phyloP scores from a whole-genome alignment of 495 filamentous ascomycete genomes.

The Corynascus novoguineensis region DNA sequence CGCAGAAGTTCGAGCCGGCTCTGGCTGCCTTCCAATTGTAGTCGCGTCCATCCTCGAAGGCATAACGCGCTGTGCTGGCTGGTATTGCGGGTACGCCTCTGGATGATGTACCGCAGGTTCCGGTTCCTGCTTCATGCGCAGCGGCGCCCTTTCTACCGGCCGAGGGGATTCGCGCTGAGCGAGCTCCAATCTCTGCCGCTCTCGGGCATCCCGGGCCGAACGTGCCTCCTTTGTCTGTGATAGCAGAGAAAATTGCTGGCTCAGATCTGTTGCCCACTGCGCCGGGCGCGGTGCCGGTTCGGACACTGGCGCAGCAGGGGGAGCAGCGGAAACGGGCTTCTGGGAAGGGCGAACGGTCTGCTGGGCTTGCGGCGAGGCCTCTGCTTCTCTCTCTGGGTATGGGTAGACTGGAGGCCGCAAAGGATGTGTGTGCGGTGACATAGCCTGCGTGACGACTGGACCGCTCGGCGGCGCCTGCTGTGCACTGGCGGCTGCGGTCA shows the following conservation, averaged over 20 bases:
- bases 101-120: constrained; percentile 31
- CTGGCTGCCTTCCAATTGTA: constrained; percentile 38
- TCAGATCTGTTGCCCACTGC: constrained; percentile 21
- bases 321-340: constrained; percentile 19
- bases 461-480: constrained; percentile 10
- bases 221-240: constrained; percentile 20
- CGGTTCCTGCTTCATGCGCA: constrained; percentile 44
- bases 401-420: constrained; percentile 35
- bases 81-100: constrained; percentile 28
- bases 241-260: constrained; percentile 20
- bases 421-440: constrained; percentile 36
- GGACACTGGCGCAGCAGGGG: constrained; percentile 20
- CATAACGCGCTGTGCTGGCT: constrained; percentile 27
- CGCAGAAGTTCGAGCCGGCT: constrained; percentile 36
- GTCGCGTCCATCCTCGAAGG: constrained; percentile 35
- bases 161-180: constrained; percentile 29
- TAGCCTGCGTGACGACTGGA: constrained; percentile 29
- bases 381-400: constrained; percentile 29
- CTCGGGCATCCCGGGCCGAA: constrained; percentile 21
- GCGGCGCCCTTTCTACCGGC: constrained; percentile 24
- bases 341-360: constrained; percentile 25
- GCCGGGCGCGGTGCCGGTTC: constrained; percentile 24
- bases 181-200: constrained; percentile 28
- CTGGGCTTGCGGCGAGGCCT: constrained; percentile 20
- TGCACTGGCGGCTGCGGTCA: constrained; percentile 11